Conservation (phyloP, 805 yeast genomes). For the Ogataea kodamae region DNA sequence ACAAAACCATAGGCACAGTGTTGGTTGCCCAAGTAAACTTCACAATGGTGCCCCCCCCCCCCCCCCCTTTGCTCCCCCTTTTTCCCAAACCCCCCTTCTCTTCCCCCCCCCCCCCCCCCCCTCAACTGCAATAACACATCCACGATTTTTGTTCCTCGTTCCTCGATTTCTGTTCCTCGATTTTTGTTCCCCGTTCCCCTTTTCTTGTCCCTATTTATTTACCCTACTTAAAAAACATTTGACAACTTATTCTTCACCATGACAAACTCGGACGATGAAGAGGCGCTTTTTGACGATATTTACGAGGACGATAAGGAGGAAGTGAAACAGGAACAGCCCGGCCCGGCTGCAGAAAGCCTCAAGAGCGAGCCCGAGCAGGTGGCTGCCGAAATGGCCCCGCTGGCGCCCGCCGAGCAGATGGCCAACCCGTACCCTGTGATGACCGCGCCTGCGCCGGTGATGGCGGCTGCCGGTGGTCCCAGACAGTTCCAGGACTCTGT, state of each 20-base stretch:
- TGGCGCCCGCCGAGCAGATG: slow-evolving; percentile 11
- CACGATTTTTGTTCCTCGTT: too few species aligned
- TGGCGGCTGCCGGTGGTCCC: slow-evolving; percentile 13
- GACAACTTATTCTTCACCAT: slow-evolving; percentile 34
- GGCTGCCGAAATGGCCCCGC: slow-evolving; percentile 16
- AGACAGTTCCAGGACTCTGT: slow-evolving; percentile 28
- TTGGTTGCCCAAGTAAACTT: too few species aligned
- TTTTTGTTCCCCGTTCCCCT: too few species aligned
- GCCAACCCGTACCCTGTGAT: slow-evolving; percentile 13
- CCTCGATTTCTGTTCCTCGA: too few species aligned
- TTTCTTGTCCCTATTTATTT: background rate
- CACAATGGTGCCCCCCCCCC: too few species aligned
- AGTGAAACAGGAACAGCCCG: slow-evolving; percentile 11
- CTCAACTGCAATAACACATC: background rate
- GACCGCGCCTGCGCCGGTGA: slow-evolving; percentile 18
- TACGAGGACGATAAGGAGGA: slow-evolving; percentile 41
- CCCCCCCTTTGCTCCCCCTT: too few species aligned
- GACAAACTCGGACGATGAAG: slow-evolving; percentile 81
- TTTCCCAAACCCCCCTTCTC: background rate
- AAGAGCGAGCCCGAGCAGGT: slow-evolving; percentile 3
- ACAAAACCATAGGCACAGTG: too few species aligned
- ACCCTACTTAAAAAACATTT: slow-evolving; percentile 4
- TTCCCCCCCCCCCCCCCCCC: background rate
- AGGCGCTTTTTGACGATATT: slow-evolving; percentile 90
- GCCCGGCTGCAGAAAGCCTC: slow-evolving; percentile 1